Evolutionary conservation across 2,329 filamentous ascomycete species (phyloP).

Genomic region (Penicillium sp.): DNA sequence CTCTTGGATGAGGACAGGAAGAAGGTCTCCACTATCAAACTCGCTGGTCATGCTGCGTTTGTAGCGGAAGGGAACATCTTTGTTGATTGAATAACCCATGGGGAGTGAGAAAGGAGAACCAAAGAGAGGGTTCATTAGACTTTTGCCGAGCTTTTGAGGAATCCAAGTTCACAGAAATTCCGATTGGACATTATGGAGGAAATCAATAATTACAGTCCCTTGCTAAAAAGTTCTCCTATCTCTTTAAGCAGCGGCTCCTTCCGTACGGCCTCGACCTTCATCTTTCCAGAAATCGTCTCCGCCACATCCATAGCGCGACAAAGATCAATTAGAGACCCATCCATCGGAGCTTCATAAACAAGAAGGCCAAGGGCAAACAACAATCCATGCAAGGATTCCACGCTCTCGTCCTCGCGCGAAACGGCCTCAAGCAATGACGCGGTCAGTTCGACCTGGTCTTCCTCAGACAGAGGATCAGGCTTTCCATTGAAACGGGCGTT

Average conservation of each 20-base stretch:
- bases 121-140: background rate
- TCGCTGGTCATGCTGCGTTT: constrained; percentile 12
- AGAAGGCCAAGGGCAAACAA: constrained; percentile 74
- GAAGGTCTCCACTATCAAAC: constrained; percentile 18
- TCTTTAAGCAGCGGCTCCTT: constrained; percentile 59
- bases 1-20: constrained; percentile 14
- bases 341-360: constrained; percentile 66
- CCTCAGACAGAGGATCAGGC: constrained; percentile 62
- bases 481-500: constrained; percentile 60
- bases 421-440: constrained; percentile 79
- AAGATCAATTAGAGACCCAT: constrained; percentile 78
- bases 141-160: too few relatives aligned
- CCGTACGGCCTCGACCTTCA: constrained; percentile 55
- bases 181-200: background rate
- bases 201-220: constrained; percentile 29
- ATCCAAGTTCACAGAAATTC: background rate
- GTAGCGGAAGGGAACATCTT: constrained; percentile 12
- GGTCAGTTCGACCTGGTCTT: constrained; percentile 75
- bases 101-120: background rate
- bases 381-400: constrained; percentile 74
- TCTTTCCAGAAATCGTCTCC: constrained; percentile 58
- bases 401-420: constrained; percentile 50
- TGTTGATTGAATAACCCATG: constrained; percentile 2
- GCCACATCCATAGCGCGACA: constrained; percentile 73
- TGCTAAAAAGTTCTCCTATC: constrained; percentile 48